Conservation (phyloP, 2,329 filamentous ascomycete genomes). For the Hypoxylon sp. region DNA sequence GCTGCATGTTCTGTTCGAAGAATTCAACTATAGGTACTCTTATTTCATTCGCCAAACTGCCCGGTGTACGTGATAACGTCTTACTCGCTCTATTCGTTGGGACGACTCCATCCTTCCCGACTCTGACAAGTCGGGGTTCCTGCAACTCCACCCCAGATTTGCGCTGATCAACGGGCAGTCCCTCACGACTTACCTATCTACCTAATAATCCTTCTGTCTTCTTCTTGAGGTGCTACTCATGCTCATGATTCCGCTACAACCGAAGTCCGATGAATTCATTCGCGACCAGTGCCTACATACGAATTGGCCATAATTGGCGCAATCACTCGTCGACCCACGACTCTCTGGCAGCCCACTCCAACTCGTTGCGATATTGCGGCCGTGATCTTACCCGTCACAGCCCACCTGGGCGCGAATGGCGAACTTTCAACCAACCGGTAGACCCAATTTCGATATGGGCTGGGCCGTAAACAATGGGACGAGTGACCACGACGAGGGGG, state of each 20-base stretch:
- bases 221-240: constrained; percentile 24
- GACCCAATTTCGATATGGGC: constrained; percentile 34
- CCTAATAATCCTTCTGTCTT: constrained; percentile 18
- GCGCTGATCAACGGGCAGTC: constrained; percentile 30
- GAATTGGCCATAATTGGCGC: constrained; percentile 36
- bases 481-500: constrained; percentile 54
- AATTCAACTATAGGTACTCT: constrained; percentile 15
- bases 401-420: constrained; percentile 39
- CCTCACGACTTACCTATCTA: constrained; percentile 24
- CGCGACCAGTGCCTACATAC: constrained; percentile 28
- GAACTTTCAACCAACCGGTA: constrained; percentile 35
- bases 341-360: constrained; percentile 15
- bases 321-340: constrained; percentile 10
- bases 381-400: constrained; percentile 18
- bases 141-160: constrained; percentile 31
- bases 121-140: constrained; percentile 20
- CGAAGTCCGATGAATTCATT: constrained; percentile 36
- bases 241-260: constrained; percentile 29
- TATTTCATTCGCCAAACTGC: constrained; percentile 14
- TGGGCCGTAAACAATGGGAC: constrained; percentile 40
- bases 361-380: constrained; percentile 11
- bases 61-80: constrained; percentile 10
- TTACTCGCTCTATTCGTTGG: constrained; percentile 7
- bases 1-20: constrained; percentile 6
- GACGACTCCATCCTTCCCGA: constrained; percentile 9